Percentiles rank a stretch among this genome's conserved stretches.
phyloP scores from a whole-genome alignment of 2,329 filamentous ascomycete genomes.

The Neonectria magnoliae region DNA sequence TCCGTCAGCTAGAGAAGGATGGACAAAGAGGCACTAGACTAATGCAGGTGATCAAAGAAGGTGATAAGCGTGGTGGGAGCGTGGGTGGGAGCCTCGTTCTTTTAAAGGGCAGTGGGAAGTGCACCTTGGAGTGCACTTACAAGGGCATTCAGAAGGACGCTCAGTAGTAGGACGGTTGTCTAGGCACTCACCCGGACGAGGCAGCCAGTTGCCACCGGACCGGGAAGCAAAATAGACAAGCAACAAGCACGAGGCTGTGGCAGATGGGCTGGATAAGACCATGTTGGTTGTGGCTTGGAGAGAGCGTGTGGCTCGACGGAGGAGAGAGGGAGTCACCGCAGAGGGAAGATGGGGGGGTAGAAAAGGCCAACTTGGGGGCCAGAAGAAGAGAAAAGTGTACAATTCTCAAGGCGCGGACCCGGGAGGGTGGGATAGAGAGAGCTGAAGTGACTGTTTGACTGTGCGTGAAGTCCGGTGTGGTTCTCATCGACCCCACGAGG shows the following conservation, averaged over 20 bases:
- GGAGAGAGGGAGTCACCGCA: conserved; percentile 5
- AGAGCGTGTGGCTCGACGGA: not conserved
- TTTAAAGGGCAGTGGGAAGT: conserved; percentile 9
- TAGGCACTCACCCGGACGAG: conserved; percentile 7
- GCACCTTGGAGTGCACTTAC: not conserved
- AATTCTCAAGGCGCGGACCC: conserved; percentile 6
- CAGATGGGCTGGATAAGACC: conserved; percentile 19
- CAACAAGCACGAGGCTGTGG: conserved; percentile 24
- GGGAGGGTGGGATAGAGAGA: conserved; percentile 7
- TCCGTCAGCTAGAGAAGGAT: conserved; percentile 36
- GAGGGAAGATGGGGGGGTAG: not conserved
- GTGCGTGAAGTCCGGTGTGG: not conserved
- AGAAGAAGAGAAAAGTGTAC: conserved; percentile 14
- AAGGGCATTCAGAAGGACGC: not conserved
- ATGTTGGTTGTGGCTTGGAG: conserved; percentile 21
- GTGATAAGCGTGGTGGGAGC: conserved; percentile 12
- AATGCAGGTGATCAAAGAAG: conserved; percentile 45
- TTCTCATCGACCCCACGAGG: conserved; percentile 12
- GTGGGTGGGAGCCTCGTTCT: conserved; percentile 15
- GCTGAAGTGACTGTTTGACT: conserved; percentile 6
- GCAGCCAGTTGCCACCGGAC: conserved; percentile 7
- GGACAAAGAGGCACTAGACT: conserved; percentile 31
- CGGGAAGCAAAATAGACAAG: conserved; percentile 13
- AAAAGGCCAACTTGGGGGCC: conserved; percentile 9
- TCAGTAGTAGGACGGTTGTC: not conserved